These are phyloP conservation scores for Leucocoprinus leucothites DNA, from an alignment of 768 basidiomycete species.

Conservation along the genomic window DNA sequence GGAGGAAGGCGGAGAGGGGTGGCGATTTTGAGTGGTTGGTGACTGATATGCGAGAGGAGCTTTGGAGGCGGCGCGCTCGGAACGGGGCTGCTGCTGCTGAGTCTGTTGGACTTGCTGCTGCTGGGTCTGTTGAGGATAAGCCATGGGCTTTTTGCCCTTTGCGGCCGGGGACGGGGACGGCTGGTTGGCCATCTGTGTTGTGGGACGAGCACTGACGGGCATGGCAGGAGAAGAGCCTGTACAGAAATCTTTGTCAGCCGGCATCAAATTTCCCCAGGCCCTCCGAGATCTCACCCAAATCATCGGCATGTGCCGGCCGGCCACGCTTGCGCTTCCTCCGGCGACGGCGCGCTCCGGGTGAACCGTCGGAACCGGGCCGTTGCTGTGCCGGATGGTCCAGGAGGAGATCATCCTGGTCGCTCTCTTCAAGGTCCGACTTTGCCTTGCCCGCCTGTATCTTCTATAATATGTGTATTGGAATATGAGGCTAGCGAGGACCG, in stretches of 20 bases:
- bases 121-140: slow-evolving; percentile 45
- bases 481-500: not conserved
- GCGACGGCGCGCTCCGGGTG: slow-evolving; percentile 2
- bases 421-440: slow-evolving; percentile 11
- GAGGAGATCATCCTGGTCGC: slow-evolving; percentile 4
- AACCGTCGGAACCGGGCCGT: not conserved
- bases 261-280: slow-evolving; percentile 23
- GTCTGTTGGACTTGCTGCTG: not conserved
- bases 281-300: slow-evolving; percentile 13
- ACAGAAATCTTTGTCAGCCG: slow-evolving; percentile 34
- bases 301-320: not conserved
- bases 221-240: slow-evolving; percentile 33
- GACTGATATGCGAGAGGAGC: slow-evolving; percentile 40
- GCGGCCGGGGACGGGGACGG: slow-evolving; percentile 73
- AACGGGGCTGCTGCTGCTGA: slow-evolving; percentile 35
- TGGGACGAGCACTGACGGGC: slow-evolving; percentile 34
- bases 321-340: slow-evolving; percentile 2
- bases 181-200: slow-evolving; percentile 32
- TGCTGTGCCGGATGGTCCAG: slow-evolving; percentile 5
- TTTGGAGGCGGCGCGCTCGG: slow-evolving; percentile 46
- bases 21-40: slow-evolving; percentile 37
- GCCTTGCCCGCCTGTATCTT: too few species aligned
- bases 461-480: not conserved
- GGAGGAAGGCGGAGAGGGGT: slow-evolving; percentile 47
- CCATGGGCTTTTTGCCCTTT: slow-evolving; percentile 92